These are phyloP conservation scores for Solanum etuberosum DNA, from an alignment of 257 asterid species.

Conservation along the genomic window DNA sequence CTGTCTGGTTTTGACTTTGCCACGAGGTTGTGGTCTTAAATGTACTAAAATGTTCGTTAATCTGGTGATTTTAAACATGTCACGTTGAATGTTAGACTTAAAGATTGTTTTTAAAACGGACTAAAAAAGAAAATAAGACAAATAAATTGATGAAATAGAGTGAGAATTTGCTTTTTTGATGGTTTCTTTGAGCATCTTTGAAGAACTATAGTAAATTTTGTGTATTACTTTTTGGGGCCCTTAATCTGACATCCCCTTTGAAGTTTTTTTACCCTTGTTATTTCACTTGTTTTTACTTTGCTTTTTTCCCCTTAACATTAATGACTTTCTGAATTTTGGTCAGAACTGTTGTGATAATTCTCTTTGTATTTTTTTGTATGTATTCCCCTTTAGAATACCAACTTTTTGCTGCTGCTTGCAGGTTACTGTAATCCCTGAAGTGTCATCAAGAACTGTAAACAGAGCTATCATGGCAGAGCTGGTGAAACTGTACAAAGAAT, in stretches of 20 bases:
- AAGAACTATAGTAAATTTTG: conserved; percentile 1
- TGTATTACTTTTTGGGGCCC: conserved; percentile 28
- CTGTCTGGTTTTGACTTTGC: fast-evolving
- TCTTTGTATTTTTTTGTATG: conserved; percentile 1
- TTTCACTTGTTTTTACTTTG: conserved; percentile 14
- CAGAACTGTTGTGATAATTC: conserved; percentile 17
- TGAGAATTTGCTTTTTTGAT: background rate
- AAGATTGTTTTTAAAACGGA: background rate
- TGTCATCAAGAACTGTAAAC: conserved; percentile 71
- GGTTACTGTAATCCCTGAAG: conserved; percentile 96
- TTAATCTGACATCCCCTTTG: conserved; percentile 33
- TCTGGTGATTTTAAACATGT: background rate
- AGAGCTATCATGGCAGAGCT: conserved; percentile 83
- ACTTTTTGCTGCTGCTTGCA: conserved; percentile 17
- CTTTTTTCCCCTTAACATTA: conserved; percentile 22
- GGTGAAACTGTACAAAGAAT: conserved; percentile 67
- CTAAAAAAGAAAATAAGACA: background rate
- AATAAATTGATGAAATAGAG: background rate
- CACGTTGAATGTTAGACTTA: background rate
- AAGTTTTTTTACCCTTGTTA: conserved; percentile 18
- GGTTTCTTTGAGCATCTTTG: conserved; percentile 4
- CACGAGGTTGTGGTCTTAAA: background rate
- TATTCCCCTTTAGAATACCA: background rate
- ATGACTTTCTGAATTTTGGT: conserved; percentile 24
- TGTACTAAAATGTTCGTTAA: background rate